A percentile compares a stretch with the other conserved stretches of the same genome.
These are phyloP conservation scores for Arabidopsis arenosa DNA, from an alignment of 345 rosid species.

Conservation along the genomic window DNA sequence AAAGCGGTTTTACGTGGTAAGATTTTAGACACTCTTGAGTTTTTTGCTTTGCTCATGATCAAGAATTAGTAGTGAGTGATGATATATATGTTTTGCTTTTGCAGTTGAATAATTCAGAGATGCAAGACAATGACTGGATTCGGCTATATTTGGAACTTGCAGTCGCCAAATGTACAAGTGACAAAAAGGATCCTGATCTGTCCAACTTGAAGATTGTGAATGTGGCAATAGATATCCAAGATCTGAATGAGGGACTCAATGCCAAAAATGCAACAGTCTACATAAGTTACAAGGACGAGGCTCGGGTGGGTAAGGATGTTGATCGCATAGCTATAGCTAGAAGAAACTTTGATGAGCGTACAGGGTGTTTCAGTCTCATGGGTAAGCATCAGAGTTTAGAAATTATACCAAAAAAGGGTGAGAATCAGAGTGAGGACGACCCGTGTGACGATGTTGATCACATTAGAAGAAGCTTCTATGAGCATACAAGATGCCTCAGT, in stretches of 20 bases:
- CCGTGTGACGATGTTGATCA: neutral
- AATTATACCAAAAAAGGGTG: neutral
- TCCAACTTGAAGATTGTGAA: conserved; percentile 2
- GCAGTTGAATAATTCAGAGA: neutral
- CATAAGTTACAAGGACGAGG: neutral
- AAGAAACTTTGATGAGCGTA: neutral
- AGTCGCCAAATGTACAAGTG: neutral
- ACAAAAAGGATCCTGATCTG: neutral
- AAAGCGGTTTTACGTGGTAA: neutral
- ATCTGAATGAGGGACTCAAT: neutral
- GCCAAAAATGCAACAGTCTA: neutral
- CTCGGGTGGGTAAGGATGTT: neutral
- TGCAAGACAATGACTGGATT: conserved; percentile 4
- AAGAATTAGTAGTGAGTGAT: too few species aligned
- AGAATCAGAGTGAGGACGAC: neutral
- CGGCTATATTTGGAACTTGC: neutral
- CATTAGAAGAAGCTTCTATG: neutral
- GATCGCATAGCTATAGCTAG: neutral
- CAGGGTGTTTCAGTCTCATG: neutral
- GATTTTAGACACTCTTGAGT: neutral
- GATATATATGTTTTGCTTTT: neutral
- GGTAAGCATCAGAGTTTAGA: neutral
- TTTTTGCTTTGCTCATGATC: neutral
- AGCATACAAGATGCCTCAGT: neutral
- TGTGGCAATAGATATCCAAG: too few species aligned